Conservation (phyloP, 2,329 filamentous ascomycete genomes). For the Xylariaceae sp. region DNA sequence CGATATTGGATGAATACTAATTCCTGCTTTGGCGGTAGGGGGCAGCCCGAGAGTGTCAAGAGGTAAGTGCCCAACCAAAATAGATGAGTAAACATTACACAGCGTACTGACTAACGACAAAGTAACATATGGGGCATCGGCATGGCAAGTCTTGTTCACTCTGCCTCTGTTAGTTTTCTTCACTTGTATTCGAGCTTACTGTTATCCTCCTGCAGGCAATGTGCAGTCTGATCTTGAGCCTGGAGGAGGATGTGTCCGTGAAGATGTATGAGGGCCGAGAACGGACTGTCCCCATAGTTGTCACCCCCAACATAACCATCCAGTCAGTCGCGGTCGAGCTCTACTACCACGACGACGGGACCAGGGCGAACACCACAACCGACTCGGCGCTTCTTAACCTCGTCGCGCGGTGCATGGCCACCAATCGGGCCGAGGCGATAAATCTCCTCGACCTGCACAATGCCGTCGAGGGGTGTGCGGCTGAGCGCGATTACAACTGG, state of each 20-base stretch:
- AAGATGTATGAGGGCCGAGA: neutral
- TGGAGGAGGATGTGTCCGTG: neutral
- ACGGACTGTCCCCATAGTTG: neutral
- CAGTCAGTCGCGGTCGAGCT: neutral
- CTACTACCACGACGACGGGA: neutral
- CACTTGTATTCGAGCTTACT: too few species aligned
- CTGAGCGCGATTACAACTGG: neutral
- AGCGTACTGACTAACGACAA: too few species aligned
- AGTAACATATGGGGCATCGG: too few species aligned
- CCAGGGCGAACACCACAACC: neutral
- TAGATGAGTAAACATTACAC: too few species aligned
- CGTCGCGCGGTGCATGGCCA: neutral
- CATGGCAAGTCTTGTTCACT: too few species aligned
- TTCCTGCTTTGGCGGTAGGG: too few species aligned
- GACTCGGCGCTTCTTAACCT: neutral
- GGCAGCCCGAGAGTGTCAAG: too few species aligned
- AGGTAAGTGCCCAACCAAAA: too few species aligned
- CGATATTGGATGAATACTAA: too few species aligned
- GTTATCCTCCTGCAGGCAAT: too few species aligned
- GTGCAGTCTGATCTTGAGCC: neutral
- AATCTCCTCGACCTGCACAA: neutral
- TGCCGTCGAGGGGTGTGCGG: neutral
- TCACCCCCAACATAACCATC: neutral
- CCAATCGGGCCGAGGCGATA: neutral
- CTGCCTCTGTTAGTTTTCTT: too few species aligned